Evolutionary conservation across 495 filamentous ascomycete genomes (phyloP).

Genomic region (Aspergillus incahuasiensis): DNA sequence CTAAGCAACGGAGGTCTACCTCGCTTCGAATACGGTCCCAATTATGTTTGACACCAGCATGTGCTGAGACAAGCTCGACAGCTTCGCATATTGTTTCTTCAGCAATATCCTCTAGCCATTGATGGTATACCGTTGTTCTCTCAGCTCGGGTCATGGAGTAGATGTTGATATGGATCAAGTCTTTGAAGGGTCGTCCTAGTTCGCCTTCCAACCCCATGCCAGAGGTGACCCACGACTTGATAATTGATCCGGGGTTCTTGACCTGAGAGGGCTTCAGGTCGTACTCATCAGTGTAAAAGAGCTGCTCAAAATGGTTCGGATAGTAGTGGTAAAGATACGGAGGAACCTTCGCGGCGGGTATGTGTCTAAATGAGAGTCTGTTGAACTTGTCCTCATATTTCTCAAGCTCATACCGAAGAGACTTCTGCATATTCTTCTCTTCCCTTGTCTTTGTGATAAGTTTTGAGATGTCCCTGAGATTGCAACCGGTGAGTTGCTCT

Average conservation of each 20-base stretch:
- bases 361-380: not conserved
- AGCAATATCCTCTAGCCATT: not conserved
- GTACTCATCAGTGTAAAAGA: conserved; percentile 25
- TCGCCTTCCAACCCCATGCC: not conserved
- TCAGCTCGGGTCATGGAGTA: not conserved
- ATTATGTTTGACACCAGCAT: not conserved
- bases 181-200: not conserved
- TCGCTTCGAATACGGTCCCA: conserved; percentile 2
- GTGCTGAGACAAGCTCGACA: not conserved
- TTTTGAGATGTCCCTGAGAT: conserved; percentile 38
- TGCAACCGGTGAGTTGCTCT: conserved; percentile 34
- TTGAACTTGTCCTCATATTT: conserved; percentile 10
- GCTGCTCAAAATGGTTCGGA: conserved; percentile 17
- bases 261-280: conserved; percentile 15
- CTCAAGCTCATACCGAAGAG: conserved; percentile 12
- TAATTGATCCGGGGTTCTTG: not conserved
- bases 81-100: not conserved
- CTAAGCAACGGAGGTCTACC: conserved; percentile 9
- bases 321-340: conserved; percentile 14
- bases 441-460: conserved; percentile 29
- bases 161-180: not conserved
- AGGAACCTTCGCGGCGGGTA: conserved; percentile 12
- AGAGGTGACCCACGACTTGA: not conserved
- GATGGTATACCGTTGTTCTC: not conserved
- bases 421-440: conserved; percentile 30